Evolutionary conservation across 345 rosid species (phyloP), one percentile per base, ranked within the genome.

Genomic region (Orychophragmus violaceus): DNA sequence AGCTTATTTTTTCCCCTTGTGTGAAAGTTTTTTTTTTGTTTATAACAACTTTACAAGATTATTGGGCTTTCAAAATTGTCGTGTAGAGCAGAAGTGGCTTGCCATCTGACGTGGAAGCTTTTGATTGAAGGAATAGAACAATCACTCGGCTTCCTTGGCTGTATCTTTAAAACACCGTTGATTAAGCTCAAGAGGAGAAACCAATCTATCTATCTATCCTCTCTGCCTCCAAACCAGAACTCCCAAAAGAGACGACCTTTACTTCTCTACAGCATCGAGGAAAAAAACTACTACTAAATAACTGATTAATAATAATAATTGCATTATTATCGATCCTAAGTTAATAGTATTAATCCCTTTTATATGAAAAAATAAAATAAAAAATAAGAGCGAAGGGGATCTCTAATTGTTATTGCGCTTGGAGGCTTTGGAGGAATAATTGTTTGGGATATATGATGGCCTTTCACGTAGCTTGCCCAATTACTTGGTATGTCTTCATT

Each of bases 401-500:
- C 77, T 52, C 63, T 22, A 63, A 21, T 21, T 52, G 44, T 42
- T 39, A 6, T 37, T 37, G 16, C 2, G 1, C 9, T 44, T 39
- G 17, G 48, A 3, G 8, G 19, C 33, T 2, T 52, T 12, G 44
- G 53, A 42, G 63, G 76, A 72, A 49, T 57, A 49, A 58, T 72
- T 59, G 69, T n/a, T 41, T 6, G 64, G 19, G 60, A 64, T 72
- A 50, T 63, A 85, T 89, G 98, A 85, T 89, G 98, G 98, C 97
- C 96, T 93, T 93, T 90, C 97, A 74, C 65, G 96, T 90, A 76
- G 97, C 94, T 85, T 93, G 98, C 81, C 98, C 98, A 85, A 88
- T 93, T 82, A 90, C 98, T 82, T 86, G 78, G 78, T 75, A 74
- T 39, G 23, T 54, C 18, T 55, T 70, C 53, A 36, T 69, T 54